These are phyloP conservation scores for Debaryomyces robertsiae DNA, from an alignment of 1,139 yeast genomes.

Conservation along the genomic window DNA sequence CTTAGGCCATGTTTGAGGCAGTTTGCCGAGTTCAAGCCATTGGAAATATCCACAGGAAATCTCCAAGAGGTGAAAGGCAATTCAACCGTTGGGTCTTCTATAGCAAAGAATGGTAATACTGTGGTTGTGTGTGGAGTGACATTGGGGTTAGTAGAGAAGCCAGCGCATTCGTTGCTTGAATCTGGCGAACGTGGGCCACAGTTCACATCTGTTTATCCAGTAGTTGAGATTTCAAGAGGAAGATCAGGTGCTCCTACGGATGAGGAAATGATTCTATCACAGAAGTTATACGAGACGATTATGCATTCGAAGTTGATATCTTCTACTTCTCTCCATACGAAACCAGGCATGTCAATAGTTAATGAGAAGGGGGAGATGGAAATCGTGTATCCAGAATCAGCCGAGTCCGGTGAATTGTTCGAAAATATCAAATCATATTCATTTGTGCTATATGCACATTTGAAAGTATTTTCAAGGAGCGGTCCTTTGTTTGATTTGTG, in stretches of 20 bases:
- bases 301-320: conserved; percentile 57
- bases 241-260: conserved; percentile 81
- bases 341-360: conserved; percentile 55
- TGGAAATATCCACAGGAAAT: conserved; percentile 36
- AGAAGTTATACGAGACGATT: conserved; percentile 61
- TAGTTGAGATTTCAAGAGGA: conserved; percentile 80
- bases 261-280: conserved; percentile 85
- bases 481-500: conserved; percentile 83
- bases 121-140: conserved; percentile 75
- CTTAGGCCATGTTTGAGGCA: conserved; percentile 72
- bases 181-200: conserved; percentile 25
- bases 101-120: conserved; percentile 74
- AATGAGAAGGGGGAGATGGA: conserved; percentile 36
- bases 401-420: conserved; percentile 1
- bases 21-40: conserved; percentile 70
- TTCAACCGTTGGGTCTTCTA: conserved; percentile 69
- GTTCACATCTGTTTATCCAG: conserved; percentile 66
- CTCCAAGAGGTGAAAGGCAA: conserved; percentile 30
- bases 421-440: conserved; percentile 43
- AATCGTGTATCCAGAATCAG: conserved; percentile 42
- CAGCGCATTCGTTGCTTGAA: conserved; percentile 31
- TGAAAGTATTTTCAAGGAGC: conserved; percentile 76
- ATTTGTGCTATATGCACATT: conserved; percentile 70
- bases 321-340: conserved; percentile 45
- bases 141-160: conserved; percentile 64